Evolutionary conservation across 345 rosid species (phyloP), one percentile per base, ranked within the genome.

Genomic region (Cardamine occulta): DNA sequence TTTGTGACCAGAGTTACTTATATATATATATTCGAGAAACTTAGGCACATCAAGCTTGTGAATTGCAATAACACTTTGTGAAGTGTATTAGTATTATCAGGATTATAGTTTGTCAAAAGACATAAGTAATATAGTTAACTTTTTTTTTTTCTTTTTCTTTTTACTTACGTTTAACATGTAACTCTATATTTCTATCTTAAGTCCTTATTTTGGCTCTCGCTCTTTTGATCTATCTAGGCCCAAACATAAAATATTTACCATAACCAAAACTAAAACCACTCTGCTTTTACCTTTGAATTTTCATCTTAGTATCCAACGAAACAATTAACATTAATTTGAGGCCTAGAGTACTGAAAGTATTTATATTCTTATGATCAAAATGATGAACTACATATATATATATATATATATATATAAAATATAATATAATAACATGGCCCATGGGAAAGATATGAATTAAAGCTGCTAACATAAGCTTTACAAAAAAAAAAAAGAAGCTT

Each of bases 181-280:
- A 42, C 19, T 73, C 14, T 44, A 31, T n/a, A 9, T 31, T 6
- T 74, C 14, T 3, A 26, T n/a, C 23, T 68, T 55, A 69, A 66
- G 77, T 70, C 71, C 71, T 64, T 64, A 42, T 21, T 19, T 44
- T 52, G n/a, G 63, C 12, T 57, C 2, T 13, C 55, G 15, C 19
- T 17, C 6, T 28, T 55, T 40, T n/a, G 19, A 11, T 24, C 53
- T 39, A 69, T 7, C 55, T 26, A 40, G 52, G 45, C 74, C 74
- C 66, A 56, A 47, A 35, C 31, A 74, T 23, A 47, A 10, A n/a
- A n/a, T n/a, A 63, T 45, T 45, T 23, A 57, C 32, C 32, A 17
- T 57, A 34, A 12, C 40, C 58, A 11, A 74, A 44, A n/a, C 5
- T n/a, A 7, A 23, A 34, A 23, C n/a, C 45, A 64, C 18, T 52